These are phyloP conservation scores for Ceratobasidium sp. DNA, from an alignment of 1,284 basidiomycete species.

Conservation along the genomic window DNA sequence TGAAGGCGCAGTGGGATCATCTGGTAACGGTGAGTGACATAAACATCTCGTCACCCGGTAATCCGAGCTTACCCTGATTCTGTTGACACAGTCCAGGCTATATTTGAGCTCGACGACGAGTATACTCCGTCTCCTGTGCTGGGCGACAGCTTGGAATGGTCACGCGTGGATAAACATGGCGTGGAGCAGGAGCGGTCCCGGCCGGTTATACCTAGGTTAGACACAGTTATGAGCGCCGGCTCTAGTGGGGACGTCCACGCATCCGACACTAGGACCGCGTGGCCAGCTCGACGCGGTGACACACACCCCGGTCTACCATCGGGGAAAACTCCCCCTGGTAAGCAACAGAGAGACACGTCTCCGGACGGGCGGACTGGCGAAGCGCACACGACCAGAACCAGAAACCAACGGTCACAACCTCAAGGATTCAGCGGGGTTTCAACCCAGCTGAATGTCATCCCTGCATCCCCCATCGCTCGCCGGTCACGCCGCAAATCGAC, in stretches of 20 bases:
- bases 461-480: conserved; percentile 13
- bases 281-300: not conserved
- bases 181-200: conserved; percentile 50
- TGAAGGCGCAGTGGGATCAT: conserved; percentile 76
- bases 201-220: conserved; percentile 19
- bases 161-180: conserved; percentile 53
- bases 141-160: conserved; percentile 67
- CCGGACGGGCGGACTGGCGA: not conserved
- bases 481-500: conserved; percentile 27
- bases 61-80: not conserved
- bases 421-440: not conserved
- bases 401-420: conserved; percentile 13
- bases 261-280: conserved; percentile 23
- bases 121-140: conserved; percentile 52
- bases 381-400: conserved; percentile 50
- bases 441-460: conserved; percentile 24
- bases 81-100: conserved; percentile 56
- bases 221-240: conserved; percentile 45
- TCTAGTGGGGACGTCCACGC: not conserved
- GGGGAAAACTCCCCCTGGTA: not conserved
- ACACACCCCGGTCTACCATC: not conserved
- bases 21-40: conserved; percentile 74
- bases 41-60: conserved; percentile 58
- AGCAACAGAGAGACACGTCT: conserved; percentile 11
- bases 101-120: conserved; percentile 86